Evolutionary conservation across 2,329 filamentous ascomycete species (phyloP).

Genomic region (Ustulina deusta): DNA sequence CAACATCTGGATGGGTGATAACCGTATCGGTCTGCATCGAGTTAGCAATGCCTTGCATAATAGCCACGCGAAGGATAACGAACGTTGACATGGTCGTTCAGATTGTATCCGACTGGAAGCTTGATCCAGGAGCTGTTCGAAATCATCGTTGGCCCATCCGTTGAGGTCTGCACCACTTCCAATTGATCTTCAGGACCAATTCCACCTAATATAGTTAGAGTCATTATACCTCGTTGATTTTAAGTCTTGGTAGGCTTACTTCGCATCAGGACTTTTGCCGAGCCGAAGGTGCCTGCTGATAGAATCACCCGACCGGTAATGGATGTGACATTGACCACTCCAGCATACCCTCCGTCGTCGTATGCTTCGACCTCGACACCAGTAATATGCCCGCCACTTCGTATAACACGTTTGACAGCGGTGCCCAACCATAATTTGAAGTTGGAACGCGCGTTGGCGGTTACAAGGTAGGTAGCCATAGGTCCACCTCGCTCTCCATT

Average conservation of each 20-base stretch:
- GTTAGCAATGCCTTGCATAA: constrained; percentile 10
- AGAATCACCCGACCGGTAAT: constrained; percentile 74
- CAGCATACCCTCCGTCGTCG: constrained; percentile 65
- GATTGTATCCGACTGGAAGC: constrained; percentile 69
- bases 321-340: constrained; percentile 70
- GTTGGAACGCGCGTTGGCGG: constrained; percentile 69
- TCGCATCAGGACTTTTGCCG: constrained; percentile 74
- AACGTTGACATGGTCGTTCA: constrained; percentile 67
- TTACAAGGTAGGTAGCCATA: constrained; percentile 76
- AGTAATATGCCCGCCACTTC: constrained; percentile 70
- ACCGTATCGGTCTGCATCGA: constrained; percentile 59
- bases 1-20: constrained; percentile 58
- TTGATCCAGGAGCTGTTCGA: constrained; percentile 65
- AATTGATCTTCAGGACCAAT: constrained; percentile 74
- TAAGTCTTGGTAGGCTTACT: constrained; percentile 55
- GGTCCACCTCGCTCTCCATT: constrained; percentile 76
- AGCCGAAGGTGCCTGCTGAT: constrained; percentile 76
- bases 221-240: neutral
- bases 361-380: constrained; percentile 75
- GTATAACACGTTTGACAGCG: constrained; percentile 74
- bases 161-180: constrained; percentile 61
- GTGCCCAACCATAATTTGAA: constrained; percentile 77
- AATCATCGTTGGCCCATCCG: constrained; percentile 65
- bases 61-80: neutral
- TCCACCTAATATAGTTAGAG: constrained; percentile 52